Conservation (phyloP, 1,284 basidiomycete genomes). For the Tremellales sp. region DNA sequence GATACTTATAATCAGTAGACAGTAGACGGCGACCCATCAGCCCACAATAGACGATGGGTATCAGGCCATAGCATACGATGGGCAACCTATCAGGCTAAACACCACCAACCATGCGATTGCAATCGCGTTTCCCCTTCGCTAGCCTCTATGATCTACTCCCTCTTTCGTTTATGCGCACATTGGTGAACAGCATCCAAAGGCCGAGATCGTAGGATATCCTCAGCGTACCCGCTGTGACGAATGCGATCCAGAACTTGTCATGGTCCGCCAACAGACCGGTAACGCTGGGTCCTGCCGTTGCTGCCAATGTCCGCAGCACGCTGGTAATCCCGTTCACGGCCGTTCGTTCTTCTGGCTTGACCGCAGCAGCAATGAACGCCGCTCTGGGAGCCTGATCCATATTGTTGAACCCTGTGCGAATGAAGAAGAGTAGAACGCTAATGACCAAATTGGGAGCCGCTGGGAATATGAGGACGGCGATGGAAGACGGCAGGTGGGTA, state of each 20-base stretch:
- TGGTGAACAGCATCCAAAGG: conserved; percentile 20
- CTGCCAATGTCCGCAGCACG: conserved; percentile 18
- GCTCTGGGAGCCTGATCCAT: conserved; percentile 30
- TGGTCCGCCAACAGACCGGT: conserved; percentile 18
- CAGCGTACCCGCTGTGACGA: conserved; percentile 16
- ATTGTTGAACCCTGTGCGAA: conserved; percentile 18
- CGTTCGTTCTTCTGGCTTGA: conserved; percentile 18
- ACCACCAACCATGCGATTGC: too few species aligned
- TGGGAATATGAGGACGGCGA: conserved; percentile 21
- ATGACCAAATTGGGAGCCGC: conserved; percentile 11
- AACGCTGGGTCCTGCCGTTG: conserved; percentile 18
- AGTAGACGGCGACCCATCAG: too few species aligned
- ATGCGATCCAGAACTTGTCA: conserved; percentile 20
- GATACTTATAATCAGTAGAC: too few species aligned
- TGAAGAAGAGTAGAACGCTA: conserved; percentile 19
- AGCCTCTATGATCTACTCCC: too few species aligned
- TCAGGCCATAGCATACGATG: too few species aligned
- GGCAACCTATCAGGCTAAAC: too few species aligned
- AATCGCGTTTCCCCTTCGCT: too few species aligned
- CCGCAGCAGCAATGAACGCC: conserved; percentile 25
- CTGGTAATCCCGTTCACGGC: conserved; percentile 26
- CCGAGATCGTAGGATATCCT: conserved; percentile 23
- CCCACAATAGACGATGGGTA: too few species aligned
- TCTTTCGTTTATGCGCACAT: too few species aligned
- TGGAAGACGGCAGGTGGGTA: conserved; percentile 28